Percentiles rank a stretch among this genome's conserved stretches.
phyloP scores from a whole-genome alignment of 768 basidiomycete genomes.

The Lactarius psammicola region DNA sequence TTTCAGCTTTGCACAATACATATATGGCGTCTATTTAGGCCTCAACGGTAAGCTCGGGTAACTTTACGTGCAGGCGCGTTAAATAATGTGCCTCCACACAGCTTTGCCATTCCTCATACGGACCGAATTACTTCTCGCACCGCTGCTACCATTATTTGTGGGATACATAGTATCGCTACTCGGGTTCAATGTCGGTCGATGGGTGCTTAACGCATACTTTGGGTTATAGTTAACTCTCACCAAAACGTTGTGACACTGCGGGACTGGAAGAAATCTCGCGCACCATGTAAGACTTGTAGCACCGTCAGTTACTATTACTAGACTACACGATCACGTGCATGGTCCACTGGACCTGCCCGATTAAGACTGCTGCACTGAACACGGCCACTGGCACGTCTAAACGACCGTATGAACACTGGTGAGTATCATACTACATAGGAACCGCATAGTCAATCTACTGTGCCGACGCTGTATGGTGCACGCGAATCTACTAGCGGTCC shows the following conservation, averaged over 20 bases:
- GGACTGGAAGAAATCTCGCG: background rate
- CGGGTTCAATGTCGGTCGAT: slow-evolving; percentile 86
- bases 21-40: slow-evolving; percentile 88
- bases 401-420: background rate
- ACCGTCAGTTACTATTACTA: no score
- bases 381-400: background rate
- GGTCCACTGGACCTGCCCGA: background rate
- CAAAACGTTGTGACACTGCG: background rate
- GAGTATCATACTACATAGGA: background rate
- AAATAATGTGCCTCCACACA: slow-evolving; percentile 34
- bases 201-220: slow-evolving; percentile 81
- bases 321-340: background rate
- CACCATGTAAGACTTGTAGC: background rate
- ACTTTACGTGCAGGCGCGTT: background rate
- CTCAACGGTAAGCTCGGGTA: slow-evolving; percentile 58
- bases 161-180: slow-evolving; percentile 84
- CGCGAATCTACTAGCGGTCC: background rate
- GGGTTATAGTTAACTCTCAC: slow-evolving; percentile 35
- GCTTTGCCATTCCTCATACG: slow-evolving; percentile 94
- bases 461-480: no score
- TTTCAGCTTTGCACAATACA: slow-evolving; percentile 81
- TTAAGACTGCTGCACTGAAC: background rate
- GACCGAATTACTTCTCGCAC: slow-evolving; percentile 86
- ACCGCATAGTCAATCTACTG: background rate
- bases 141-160: slow-evolving; percentile 80